phyloP scores from a whole-genome alignment of 1,284 basidiomycete species.

The Pyrrhoderma noxium region DNA sequence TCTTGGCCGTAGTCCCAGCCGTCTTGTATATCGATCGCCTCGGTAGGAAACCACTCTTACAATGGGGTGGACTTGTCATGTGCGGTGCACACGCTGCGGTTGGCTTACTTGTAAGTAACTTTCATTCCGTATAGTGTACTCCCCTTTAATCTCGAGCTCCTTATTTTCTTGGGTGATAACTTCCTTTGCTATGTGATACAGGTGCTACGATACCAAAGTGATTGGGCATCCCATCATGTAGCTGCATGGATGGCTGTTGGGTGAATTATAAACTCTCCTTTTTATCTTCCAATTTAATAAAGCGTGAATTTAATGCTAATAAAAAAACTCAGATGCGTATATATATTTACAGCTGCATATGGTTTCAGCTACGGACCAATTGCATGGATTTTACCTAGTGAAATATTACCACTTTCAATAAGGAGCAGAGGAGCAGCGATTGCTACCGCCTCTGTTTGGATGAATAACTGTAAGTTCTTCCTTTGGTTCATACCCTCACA shows the following conservation, averaged over 20 bases:
- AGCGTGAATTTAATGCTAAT: slow-evolving; percentile 23
- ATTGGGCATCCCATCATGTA: slow-evolving; percentile 48
- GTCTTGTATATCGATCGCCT: slow-evolving; percentile 66
- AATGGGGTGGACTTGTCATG: slow-evolving; percentile 72
- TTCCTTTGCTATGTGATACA: no score
- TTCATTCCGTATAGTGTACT: neutral
- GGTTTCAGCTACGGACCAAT: slow-evolving; percentile 80
- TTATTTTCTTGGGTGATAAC: no score
- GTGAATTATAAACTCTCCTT: slow-evolving; percentile 32
- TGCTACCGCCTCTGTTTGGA: slow-evolving; percentile 81
- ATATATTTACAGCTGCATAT: slow-evolving; percentile 76
- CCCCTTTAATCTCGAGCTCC: no score
- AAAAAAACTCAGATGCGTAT: slow-evolving; percentile 70
- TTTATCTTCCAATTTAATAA: slow-evolving; percentile 21
- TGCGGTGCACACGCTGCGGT: slow-evolving; percentile 63
- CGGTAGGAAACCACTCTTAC: slow-evolving; percentile 58
- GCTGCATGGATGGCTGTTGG: slow-evolving; percentile 63
- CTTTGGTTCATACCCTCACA: neutral
- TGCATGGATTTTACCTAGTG: slow-evolving; percentile 76
- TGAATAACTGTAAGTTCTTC: slow-evolving; percentile 61
- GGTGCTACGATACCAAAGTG: slow-evolving; percentile 39
- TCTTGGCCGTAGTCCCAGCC: slow-evolving; percentile 66
- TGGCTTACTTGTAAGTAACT: slow-evolving; percentile 47
- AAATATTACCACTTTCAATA: slow-evolving; percentile 84
- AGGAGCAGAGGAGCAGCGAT: slow-evolving; percentile 78